These are phyloP conservation scores for Halophytophthora polymorphica DNA, from an alignment of 352 stramenopile species.

Conservation along the genomic window DNA sequence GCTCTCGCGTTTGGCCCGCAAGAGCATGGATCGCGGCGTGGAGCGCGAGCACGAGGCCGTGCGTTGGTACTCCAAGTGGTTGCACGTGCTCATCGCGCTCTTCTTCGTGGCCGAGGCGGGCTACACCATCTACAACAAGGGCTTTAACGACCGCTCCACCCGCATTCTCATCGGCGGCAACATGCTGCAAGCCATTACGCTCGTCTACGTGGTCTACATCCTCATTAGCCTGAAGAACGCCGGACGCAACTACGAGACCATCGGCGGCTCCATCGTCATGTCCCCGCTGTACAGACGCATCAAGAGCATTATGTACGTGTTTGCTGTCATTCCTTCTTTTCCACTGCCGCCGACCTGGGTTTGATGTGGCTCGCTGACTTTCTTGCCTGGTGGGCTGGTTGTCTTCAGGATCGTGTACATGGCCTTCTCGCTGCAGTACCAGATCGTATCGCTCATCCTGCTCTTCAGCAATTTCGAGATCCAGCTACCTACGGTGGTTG, in stretches of 20 bases:
- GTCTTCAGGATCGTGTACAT: conserved; percentile 38
- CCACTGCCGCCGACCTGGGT: too few relatives aligned
- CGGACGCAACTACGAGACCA: conserved; percentile 49
- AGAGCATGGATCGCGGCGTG: conserved; percentile 36
- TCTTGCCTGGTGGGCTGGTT: conserved; percentile 1
- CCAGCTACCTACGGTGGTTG: conserved; percentile 23
- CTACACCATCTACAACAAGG: conserved; percentile 38
- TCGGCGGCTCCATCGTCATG: conserved; percentile 36
- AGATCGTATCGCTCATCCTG: conserved; percentile 40
- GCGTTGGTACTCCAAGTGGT: conserved; percentile 30
- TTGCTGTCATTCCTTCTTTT: neutral
- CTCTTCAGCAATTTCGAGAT: conserved; percentile 34
- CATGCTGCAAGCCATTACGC: conserved; percentile 35
- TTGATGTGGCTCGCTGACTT: neutral
- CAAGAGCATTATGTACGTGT: conserved; percentile 55
- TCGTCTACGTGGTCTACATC: conserved; percentile 39
- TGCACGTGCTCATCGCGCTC: conserved; percentile 29
- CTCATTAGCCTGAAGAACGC: conserved; percentile 40
- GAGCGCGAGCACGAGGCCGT: conserved; percentile 19
- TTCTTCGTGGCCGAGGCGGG: conserved; percentile 35
- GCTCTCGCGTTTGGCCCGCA: conserved; percentile 37
- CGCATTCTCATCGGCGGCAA: conserved; percentile 41
- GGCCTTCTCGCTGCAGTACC: conserved; percentile 45
- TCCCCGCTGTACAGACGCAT: conserved; percentile 60
- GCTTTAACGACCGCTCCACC: conserved; percentile 32